phyloP scores from a whole-genome alignment of 768 basidiomycete genomes.

The Macrolepiota fuliginosa region DNA sequence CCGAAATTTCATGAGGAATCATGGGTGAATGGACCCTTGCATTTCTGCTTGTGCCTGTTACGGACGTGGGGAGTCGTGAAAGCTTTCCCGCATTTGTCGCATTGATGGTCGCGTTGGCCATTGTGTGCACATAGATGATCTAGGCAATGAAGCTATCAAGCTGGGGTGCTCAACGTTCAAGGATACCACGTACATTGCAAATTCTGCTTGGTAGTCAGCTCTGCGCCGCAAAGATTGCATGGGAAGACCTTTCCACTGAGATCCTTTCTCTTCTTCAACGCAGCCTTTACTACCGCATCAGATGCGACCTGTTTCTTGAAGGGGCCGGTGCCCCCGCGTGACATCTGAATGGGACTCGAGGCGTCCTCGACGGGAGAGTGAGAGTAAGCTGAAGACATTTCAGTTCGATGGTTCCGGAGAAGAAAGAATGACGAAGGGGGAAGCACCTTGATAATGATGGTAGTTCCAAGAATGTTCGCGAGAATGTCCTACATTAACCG shows the following conservation, averaged over 20 bases:
- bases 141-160: not conserved
- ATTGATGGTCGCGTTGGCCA: conserved; percentile 5
- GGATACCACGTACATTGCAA: conserved; percentile 1
- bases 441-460: not conserved
- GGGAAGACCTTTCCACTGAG: conserved; percentile 4
- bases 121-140: conserved; percentile 5
- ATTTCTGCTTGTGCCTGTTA: conserved; percentile 4
- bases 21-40: not conserved
- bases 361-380: not conserved
- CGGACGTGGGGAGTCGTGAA: conserved; percentile 14
- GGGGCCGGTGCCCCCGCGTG: too few relatives aligned
- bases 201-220: conserved; percentile 12
- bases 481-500: not conserved
- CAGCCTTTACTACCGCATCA: conserved; percentile 3
- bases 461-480: not conserved
- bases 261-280: conserved; percentile 8
- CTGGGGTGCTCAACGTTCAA: not conserved
- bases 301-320: conserved; percentile 7
- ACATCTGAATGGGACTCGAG: not conserved
- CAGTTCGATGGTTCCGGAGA: not conserved
- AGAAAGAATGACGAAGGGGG: not conserved
- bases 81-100: conserved; percentile 4
- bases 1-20: not conserved
- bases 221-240: not conserved
- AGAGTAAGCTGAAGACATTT: not conserved